Evolutionary conservation across 2,329 filamentous ascomycete genomes (phyloP).

Genomic region (Fusarium protoensiforme): DNA sequence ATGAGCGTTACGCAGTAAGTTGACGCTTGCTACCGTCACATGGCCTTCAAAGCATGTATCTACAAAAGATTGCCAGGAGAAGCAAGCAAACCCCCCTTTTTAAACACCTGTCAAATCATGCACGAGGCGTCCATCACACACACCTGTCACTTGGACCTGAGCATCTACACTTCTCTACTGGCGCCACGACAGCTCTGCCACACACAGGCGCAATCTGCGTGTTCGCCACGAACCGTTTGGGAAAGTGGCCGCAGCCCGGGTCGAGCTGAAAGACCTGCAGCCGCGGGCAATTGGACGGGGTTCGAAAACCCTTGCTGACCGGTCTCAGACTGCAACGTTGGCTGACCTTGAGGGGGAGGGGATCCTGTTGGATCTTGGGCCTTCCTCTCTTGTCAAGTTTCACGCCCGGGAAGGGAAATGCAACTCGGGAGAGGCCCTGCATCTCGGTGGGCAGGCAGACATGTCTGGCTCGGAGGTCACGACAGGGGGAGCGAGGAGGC

Average conservation of each 20-base stretch:
- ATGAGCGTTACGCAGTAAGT: neutral
- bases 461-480: neutral
- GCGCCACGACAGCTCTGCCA: constrained; percentile 40
- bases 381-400: constrained; percentile 13
- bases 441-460: constrained; percentile 1
- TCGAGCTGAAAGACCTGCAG: constrained; percentile 22
- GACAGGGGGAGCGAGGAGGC: neutral
- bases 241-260: constrained; percentile 15
- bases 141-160: neutral
- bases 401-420: constrained; percentile 17
- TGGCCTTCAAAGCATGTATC: constrained; percentile 11
- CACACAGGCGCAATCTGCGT: no score
- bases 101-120: constrained; percentile 14
- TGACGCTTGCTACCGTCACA: constrained; percentile 1
- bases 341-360: neutral
- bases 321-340: constrained; percentile 15
- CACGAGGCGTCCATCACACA: constrained; percentile 25
- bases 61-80: neutral
- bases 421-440: constrained; percentile 6
- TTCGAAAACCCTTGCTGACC: constrained; percentile 25
- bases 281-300: constrained; percentile 15
- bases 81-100: constrained; percentile 4
- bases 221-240: constrained; percentile 8
- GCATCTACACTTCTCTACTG: constrained; percentile 24
- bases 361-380: constrained; percentile 21